These are phyloP conservation scores for Tolypocladium inflatum DNA, from an alignment of 2,329 filamentous ascomycete genomes.

Conservation along the genomic window DNA sequence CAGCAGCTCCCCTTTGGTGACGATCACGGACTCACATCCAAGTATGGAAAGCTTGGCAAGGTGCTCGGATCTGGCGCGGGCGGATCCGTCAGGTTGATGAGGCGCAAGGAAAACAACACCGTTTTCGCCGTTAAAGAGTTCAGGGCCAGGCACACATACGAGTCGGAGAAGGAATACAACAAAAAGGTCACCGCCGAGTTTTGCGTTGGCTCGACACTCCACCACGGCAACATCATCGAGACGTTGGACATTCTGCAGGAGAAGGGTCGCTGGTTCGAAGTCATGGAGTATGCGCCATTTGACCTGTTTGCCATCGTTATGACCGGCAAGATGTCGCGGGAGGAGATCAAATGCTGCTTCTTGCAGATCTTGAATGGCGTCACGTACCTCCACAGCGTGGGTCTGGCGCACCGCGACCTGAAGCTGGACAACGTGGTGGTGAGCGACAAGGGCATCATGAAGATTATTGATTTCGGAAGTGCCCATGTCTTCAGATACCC, in stretches of 20 bases:
- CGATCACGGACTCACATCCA: slow-evolving; percentile 80
- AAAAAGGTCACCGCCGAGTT: slow-evolving; percentile 99
- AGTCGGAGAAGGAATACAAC: slow-evolving; percentile 89
- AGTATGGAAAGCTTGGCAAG: slow-evolving; percentile 92
- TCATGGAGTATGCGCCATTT: slow-evolving; percentile 97
- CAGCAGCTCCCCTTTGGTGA: slow-evolving; percentile 82
- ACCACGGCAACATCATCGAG: slow-evolving; percentile 97
- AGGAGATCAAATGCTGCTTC: slow-evolving; percentile 85
- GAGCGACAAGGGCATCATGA: slow-evolving; percentile 95
- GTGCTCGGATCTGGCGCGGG: slow-evolving; percentile 90
- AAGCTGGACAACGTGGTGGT: slow-evolving; percentile 98
- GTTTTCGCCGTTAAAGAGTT: slow-evolving; percentile 99
- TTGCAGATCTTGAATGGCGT: slow-evolving; percentile 92
- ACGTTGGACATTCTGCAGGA: slow-evolving; percentile 95
- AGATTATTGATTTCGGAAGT: slow-evolving; percentile 97
- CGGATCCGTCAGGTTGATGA: slow-evolving; percentile 89
- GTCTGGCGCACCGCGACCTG: slow-evolving; percentile 85
- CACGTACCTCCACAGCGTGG: slow-evolving; percentile 90
- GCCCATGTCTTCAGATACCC: slow-evolving; percentile 96
- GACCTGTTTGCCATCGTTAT: slow-evolving; percentile 98
- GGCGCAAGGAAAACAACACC: slow-evolving; percentile 80
- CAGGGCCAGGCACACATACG: slow-evolving; percentile 80
- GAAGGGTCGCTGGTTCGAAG: slow-evolving; percentile 90
- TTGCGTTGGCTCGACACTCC: slow-evolving; percentile 91
- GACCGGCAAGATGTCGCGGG: slow-evolving; percentile 92